Evolutionary conservation across 2,329 filamentous ascomycete species (phyloP).

Genomic region (Aspergillus sp.): DNA sequence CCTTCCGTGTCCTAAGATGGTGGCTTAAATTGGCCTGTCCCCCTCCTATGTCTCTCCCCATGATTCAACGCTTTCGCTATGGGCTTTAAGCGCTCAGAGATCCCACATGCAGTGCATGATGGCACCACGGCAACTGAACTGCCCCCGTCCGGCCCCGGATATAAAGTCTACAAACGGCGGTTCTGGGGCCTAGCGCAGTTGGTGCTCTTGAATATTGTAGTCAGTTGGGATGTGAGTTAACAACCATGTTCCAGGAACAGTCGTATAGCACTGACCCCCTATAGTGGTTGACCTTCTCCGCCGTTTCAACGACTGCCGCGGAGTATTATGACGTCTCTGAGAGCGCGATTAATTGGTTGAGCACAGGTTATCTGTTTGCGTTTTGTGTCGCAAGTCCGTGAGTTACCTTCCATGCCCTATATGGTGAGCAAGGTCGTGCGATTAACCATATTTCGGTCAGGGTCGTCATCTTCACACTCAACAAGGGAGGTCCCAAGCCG

Average conservation of each 20-base stretch:
- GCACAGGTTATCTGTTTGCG: slow-evolving; percentile 82
- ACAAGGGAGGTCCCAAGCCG: slow-evolving; percentile 74
- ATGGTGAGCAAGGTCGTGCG: neutral
- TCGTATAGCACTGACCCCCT: neutral
- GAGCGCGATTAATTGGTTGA: slow-evolving; percentile 88
- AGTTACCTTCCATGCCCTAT: slow-evolving; percentile 30
- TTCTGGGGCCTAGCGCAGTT: slow-evolving; percentile 88
- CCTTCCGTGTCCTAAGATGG: neutral
- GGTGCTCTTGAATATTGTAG: slow-evolving; percentile 85
- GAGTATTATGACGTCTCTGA: slow-evolving; percentile 76
- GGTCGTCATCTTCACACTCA: slow-evolving; percentile 75
- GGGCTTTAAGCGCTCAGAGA: slow-evolving; percentile 13
- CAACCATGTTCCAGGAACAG: neutral
- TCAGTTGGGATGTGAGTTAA: slow-evolving; percentile 86
- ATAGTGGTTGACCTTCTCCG: slow-evolving; percentile 90
- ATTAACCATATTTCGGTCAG: slow-evolving; percentile 25
- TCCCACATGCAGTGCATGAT: slow-evolving; percentile 9
- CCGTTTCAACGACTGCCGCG: slow-evolving; percentile 75
- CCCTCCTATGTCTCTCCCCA: neutral
- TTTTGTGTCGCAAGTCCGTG: slow-evolving; percentile 74
- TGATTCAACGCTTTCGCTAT: slow-evolving; percentile 5
- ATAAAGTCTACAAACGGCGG: slow-evolving; percentile 76
- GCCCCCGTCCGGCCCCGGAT: slow-evolving; percentile 36
- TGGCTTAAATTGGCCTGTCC: neutral
- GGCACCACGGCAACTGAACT: slow-evolving; percentile 11